Evolutionary conservation across 257 asterid species (phyloP).

Genomic region (Galeopsis tetrahit): DNA sequence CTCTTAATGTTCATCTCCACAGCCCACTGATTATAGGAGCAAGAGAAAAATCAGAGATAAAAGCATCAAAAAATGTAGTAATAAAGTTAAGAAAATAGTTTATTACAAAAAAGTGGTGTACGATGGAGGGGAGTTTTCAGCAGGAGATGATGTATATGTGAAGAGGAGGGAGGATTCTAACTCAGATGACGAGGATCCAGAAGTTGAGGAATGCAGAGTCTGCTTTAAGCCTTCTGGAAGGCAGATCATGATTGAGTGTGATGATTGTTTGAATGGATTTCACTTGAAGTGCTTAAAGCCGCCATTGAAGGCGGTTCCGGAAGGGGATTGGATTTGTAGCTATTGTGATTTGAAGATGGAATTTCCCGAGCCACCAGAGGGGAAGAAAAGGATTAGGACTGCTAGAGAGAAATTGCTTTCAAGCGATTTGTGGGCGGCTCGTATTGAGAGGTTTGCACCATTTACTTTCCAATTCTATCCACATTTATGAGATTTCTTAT

Average conservation of each 20-base stretch:
- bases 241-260: slow-evolving; percentile 83
- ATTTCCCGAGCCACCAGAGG: slow-evolving; percentile 64
- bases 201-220: slow-evolving; percentile 81
- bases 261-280: slow-evolving; percentile 92
- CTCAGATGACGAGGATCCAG: slow-evolving; percentile 77
- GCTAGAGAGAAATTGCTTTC: slow-evolving; percentile 86
- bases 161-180: slow-evolving; percentile 72
- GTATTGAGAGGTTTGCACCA: slow-evolving; percentile 65
- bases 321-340: slow-evolving; percentile 86
- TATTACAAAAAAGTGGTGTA: slow-evolving; percentile 70
- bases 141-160: slow-evolving; percentile 80
- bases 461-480: neutral
- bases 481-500: neutral
- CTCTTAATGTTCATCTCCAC: slow-evolving; percentile 46
- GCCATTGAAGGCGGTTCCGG: slow-evolving; percentile 77
- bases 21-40: slow-evolving; percentile 50
- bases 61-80: no score
- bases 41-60: slow-evolving; percentile 50
- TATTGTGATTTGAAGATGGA: slow-evolving; percentile 58
- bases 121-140: slow-evolving; percentile 74
- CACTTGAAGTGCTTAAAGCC: slow-evolving; percentile 88
- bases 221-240: slow-evolving; percentile 78
- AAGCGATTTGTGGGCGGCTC: slow-evolving; percentile 89
- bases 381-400: slow-evolving; percentile 80
- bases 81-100: slow-evolving; percentile 48